Evolutionary conservation across 2,329 filamentous ascomycete genomes (phyloP), one percentile per base, ranked within the genome.

Genomic region (Pyricularia grisea): DNA sequence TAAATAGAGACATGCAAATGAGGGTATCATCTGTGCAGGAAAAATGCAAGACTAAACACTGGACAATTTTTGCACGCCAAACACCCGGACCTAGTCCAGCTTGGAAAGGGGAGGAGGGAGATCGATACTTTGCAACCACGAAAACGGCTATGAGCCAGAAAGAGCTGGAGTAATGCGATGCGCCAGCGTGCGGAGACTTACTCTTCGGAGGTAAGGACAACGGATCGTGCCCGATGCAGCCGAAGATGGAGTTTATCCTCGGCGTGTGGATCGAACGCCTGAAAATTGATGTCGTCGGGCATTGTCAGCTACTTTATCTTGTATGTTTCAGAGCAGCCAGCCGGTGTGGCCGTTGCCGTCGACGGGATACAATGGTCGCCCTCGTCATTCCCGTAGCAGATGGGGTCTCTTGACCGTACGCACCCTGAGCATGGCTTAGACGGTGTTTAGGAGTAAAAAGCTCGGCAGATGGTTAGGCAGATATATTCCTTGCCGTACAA

Each of bases 161-260:
- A 36, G 64, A 66, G 6, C n/a, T 17, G 30, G 33, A 28, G n/a
- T 28, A n/a, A 17, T 36, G 36, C 5, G n/a, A 27, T 58, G 14
- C 20, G 30, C 31, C 23, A 12, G 55, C 20, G 14, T 60, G 63
- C 10, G 36, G 61, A 68, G 60, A 79, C 84, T 79, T 77, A 87
- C 85, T 97, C 94, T 73, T 91, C 85, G 28, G 88, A 84, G 4
- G 93, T 96, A 70, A 97, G 84, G 28, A 95, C 83, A 36, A 97
- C 91, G 28, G 91, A 94, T 71, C 91, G 88, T 64, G 94, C 93
- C 68, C 93, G 89, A 80, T 97, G 94, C 72, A 92, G 83, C 71
- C 93, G 91, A 67, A 97, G 84, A 72, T 88, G 91, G 77, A 96
- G 92, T 71, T 87, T 86, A 77, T 93, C 89, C 77, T 89, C 87